phyloP scores from a whole-genome alignment of 2,329 filamentous ascomycete genomes.

The Diaporthe destruens region DNA sequence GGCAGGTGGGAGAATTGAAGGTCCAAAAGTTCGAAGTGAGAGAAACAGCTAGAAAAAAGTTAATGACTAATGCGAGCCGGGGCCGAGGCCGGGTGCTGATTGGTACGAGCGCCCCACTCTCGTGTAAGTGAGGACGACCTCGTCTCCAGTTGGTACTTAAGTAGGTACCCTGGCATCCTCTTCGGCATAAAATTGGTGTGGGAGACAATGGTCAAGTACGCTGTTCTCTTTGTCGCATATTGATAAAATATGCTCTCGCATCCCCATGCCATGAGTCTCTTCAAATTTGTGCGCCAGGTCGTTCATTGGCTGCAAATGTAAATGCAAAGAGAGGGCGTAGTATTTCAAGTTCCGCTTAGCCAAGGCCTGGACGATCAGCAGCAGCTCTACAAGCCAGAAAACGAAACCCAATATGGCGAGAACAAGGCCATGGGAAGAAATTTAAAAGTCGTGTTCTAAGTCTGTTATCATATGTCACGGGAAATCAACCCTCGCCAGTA shows the following conservation, averaged over 20 bases:
- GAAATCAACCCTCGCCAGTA: not conserved
- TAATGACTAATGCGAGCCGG: slow-evolving; percentile 40
- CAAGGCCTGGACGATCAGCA: no score
- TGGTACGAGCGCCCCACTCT: slow-evolving; percentile 7
- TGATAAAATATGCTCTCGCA: not conserved
- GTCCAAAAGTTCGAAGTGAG: slow-evolving; percentile 31
- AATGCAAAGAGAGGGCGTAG: not conserved
- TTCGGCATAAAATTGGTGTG: not conserved
- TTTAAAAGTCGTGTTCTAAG: slow-evolving; percentile 22
- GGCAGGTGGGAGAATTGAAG: not conserved
- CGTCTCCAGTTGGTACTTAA: slow-evolving; percentile 1
- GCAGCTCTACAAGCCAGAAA: no score
- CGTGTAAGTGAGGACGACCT: slow-evolving; percentile 37
- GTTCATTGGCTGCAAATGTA: not conserved
- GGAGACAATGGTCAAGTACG: not conserved
- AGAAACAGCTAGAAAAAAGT: slow-evolving; percentile 43
- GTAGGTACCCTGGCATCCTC: not conserved
- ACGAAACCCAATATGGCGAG: no score
- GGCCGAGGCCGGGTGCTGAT: slow-evolving; percentile 16
- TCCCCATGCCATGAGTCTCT: fast-evolving
- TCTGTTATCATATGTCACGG: not conserved
- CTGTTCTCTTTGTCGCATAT: not conserved
- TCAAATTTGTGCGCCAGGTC: not conserved
- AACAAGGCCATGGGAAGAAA: not conserved
- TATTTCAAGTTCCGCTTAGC: no score